Evolutionary conservation across 306 rosid genomes (phyloP), one percentile per base, ranked within the genome.

Genomic region (Chamaecrista fasciculata): DNA sequence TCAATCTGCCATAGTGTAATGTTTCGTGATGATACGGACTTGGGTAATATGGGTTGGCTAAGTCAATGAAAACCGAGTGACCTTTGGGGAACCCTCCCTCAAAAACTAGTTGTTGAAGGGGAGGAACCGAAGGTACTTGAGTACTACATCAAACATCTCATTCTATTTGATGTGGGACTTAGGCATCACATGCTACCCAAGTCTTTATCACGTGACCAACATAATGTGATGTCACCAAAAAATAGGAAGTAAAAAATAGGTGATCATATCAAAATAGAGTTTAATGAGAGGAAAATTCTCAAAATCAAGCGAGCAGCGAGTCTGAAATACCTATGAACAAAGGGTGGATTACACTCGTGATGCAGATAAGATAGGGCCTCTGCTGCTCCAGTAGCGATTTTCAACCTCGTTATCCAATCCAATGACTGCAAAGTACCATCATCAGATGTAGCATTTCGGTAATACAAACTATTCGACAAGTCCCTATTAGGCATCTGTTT

Each of bases 331-430:
- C 97, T 94, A 82, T 94, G 99, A 59, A 91, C 99, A 36, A 82
- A 77, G 19, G 99, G 95, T 3, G 96, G 99, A 84, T 66, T 69
- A 66, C 91, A 89, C 60, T 94, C 95, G 70, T 94, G 95, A 85
- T 94, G 97, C 71, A 94, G 86, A 78, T 85, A 85, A 7, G 91
- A 78, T 28, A 94, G 82, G 33, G 91, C 95, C 82, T 94, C 99
- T 1, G 99, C 97, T 4, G 85, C 89, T 74, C 99, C 99, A 51
- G 81, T 83, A 40, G 99, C 99, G 56, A 94, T 91, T 84, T 94
- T 94, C 67, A 94, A 82, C 75, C 99, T 94, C 23, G 97, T 94
- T 67, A 91, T 94, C 97, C 97, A 94, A 79, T 94, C 99, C 81
- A 91, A 71, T 19, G 99, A 94, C 82, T 87, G 90, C 81, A 87